These are phyloP conservation scores for Sesbania bispinosa DNA, from an alignment of 306 rosid genomes.

Conservation along the genomic window DNA sequence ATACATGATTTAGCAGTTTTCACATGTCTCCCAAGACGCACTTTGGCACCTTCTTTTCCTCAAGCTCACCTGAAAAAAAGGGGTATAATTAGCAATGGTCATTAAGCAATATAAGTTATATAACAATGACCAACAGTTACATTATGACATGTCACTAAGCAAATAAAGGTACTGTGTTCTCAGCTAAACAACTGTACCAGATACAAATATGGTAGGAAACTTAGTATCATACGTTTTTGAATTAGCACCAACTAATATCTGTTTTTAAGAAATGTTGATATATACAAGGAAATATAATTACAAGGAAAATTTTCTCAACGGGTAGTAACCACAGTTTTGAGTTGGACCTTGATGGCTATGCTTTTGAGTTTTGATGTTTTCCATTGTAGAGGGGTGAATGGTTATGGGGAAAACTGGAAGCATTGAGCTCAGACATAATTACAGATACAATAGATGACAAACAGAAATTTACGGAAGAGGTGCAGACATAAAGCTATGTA, in stretches of 20 bases:
- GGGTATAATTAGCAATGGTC: neutral
- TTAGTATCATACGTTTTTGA: neutral
- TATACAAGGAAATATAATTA: neutral
- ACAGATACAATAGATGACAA: neutral
- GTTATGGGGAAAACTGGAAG: no score
- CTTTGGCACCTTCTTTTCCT: constrained; percentile 41
- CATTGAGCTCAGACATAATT: neutral
- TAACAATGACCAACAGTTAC: neutral
- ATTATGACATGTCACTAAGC: neutral
- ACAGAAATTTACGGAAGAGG: neutral
- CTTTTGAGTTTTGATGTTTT: neutral
- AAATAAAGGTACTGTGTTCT: neutral
- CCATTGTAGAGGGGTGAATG: no score
- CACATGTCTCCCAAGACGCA: constrained; percentile 26
- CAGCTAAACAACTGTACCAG: neutral
- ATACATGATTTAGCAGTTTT: constrained; percentile 36
- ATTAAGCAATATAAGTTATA: constrained; percentile 6
- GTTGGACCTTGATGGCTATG: neutral
- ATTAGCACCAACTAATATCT: neutral
- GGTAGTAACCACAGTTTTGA: neutral
- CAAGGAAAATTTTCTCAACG: neutral
- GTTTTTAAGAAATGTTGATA: neutral
- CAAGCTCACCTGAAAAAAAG: constrained; percentile 40
- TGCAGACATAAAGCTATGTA: neutral
- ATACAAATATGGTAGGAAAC: neutral